Percentiles rank a stretch among this genome's conserved stretches.
Evolutionary conservation across 2,329 filamentous ascomycete genomes (phyloP).

Genomic region (Paramyrothecium roridum): DNA sequence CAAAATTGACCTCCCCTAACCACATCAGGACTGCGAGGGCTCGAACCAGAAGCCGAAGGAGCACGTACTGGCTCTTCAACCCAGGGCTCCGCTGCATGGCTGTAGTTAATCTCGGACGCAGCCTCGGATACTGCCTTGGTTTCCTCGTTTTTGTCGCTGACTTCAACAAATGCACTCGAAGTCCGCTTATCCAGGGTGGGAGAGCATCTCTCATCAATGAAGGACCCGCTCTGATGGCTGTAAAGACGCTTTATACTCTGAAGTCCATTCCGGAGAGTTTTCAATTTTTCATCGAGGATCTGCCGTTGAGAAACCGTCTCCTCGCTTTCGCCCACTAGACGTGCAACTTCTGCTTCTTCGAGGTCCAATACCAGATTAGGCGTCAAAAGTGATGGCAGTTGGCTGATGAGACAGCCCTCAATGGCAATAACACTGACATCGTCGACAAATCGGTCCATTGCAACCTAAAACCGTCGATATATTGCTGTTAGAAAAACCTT

Average conservation of each 20-base stretch:
- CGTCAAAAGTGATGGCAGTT: conserved; percentile 17
- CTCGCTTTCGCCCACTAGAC: neutral
- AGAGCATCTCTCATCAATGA: no score
- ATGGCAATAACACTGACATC: conserved; percentile 26
- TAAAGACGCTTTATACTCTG: neutral
- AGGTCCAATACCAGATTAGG: neutral
- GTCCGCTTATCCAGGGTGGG: no score
- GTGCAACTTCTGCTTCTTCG: neutral
- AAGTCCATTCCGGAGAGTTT: neutral
- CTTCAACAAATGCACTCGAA: no score
- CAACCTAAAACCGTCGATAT: conserved; percentile 17
- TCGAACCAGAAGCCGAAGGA: no score
- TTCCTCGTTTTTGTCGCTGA: no score
- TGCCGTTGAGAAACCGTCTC: neutral
- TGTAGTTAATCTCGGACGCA: no score
- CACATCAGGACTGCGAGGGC: no score
- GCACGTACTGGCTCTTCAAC: no score
- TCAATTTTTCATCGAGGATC: neutral
- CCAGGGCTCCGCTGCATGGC: no score
- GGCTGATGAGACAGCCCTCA: conserved; percentile 24
- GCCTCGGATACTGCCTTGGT: no score
- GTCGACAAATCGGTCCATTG: conserved; percentile 26
- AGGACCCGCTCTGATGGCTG: no score
- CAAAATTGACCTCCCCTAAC: no score
- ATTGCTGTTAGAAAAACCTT: neutral